phyloP scores from a whole-genome alignment of 495 filamentous ascomycete genomes.

The Tuber borchii region DNA sequence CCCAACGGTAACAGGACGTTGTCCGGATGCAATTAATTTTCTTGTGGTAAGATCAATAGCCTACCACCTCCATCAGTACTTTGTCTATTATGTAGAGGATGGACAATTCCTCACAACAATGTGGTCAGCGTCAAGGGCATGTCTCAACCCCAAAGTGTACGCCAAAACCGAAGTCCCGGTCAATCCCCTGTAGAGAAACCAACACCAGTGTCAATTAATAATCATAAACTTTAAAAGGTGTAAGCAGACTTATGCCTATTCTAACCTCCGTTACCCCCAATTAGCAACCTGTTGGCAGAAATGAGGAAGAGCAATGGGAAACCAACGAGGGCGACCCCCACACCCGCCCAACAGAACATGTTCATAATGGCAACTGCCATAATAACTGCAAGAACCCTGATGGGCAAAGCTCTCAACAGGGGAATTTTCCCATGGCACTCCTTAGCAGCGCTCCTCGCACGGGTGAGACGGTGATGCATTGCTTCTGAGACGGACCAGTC shows the following conservation, averaged over 20 bases:
- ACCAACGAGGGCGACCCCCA: slow-evolving; percentile 36
- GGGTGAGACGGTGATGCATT: not conserved
- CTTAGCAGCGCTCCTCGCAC: slow-evolving; percentile 19
- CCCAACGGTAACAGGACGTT: slow-evolving; percentile 83
- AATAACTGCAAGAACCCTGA: slow-evolving; percentile 32
- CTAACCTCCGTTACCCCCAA: slow-evolving; percentile 1
- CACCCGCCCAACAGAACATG: slow-evolving; percentile 36
- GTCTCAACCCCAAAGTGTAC: slow-evolving; percentile 83
- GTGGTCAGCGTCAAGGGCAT: slow-evolving; percentile 95
- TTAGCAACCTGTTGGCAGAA: not conserved
- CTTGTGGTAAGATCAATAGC: slow-evolving; percentile 96
- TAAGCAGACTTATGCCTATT: not conserved
- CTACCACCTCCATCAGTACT: slow-evolving; percentile 39
- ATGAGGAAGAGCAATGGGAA: not conserved
- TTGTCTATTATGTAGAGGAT: not conserved
- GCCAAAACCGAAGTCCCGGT: slow-evolving; percentile 74
- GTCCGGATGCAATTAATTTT: slow-evolving; percentile 77
- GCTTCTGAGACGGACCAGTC: not conserved
- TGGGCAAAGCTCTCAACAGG: slow-evolving; percentile 45
- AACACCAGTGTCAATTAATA: slow-evolving; percentile 21
- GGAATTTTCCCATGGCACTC: slow-evolving; percentile 48
- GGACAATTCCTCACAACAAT: slow-evolving; percentile 55
- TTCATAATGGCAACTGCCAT: slow-evolving; percentile 30
- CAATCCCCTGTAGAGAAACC: slow-evolving; percentile 49
- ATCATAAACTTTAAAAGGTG: not conserved